phyloP scores from a whole-genome alignment of 306 rosid species.

The Ormosia semicastrata region DNA sequence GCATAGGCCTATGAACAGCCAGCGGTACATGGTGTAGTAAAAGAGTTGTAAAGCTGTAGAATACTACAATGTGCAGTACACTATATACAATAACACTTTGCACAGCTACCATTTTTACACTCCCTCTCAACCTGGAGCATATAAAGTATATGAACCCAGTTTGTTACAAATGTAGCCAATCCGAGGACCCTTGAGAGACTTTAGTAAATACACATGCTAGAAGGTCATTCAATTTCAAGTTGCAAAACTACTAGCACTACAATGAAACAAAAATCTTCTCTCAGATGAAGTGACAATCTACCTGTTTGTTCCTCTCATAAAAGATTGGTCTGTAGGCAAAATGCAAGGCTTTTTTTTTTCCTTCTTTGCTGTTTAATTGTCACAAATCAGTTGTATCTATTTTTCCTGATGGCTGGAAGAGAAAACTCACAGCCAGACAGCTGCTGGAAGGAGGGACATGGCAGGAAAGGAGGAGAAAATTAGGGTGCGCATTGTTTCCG shows the following conservation, averaged over 20 bases:
- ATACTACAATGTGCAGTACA: background rate
- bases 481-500: no score
- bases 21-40: background rate
- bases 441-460: background rate
- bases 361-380: background rate
- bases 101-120: background rate
- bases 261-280: background rate
- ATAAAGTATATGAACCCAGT: background rate
- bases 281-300: background rate
- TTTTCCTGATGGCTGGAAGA: background rate
- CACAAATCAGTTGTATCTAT: background rate
- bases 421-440: background rate
- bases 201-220: background rate
- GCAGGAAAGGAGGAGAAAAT: background rate
- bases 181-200: background rate
- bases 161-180: background rate
- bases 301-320: background rate
- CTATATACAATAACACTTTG: background rate
- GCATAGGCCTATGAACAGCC: background rate
- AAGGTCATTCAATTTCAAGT: background rate
- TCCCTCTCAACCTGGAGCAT: background rate
- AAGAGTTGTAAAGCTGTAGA: background rate
- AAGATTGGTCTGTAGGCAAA: background rate
- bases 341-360: background rate
- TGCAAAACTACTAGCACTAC: background rate